Evolutionary conservation across 257 asterid species (phyloP), one percentile per base, ranked within the genome.

Genomic region (Lantana camara): DNA sequence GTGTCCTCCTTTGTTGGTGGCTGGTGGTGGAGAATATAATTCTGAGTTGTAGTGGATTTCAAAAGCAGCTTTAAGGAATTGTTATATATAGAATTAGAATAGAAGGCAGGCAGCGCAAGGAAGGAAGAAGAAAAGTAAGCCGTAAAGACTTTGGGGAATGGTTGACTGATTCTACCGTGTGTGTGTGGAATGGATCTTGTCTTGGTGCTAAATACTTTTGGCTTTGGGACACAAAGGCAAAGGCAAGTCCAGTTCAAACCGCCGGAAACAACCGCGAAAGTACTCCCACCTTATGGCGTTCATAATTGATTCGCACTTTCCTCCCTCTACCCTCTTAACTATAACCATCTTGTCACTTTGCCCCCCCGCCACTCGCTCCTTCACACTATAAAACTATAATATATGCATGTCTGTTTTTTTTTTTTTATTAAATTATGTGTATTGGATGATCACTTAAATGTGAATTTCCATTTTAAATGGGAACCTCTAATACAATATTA

Each of bases 181-280:
- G 57, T 20, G 42, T 13, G 53, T 41, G 66, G 40, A 64, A 64
- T 3, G 20, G 22, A 52, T 64, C 41, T 53, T 29, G 45, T 44
- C 17, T 13, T 16, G 46, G 29, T 41, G 15, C 44, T n/a, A 8
- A 44, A 24, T 13, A 52, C 12, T 0, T 27, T 52, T 23, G 13
- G 17, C n/a, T n/a, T n/a, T n/a, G n/a, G n/a, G n/a, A n/a, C n/a
- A n/a, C n/a, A n/a, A n/a, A n/a, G n/a, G n/a, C n/a, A n/a, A n/a
- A 9, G 8, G 13, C 7, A 15, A 22, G 35, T 50, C 35, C 35
- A 23, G 35, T 9, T 9, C 9, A 46, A 9, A 46, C 14, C 5
- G 38, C 21, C 16, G 62, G 71, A 65, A 65, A 55, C 55, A 38
- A 34, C 61, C 4, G 5, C 45, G 70, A 65, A 65, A 56, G n/a